A percentile compares a stretch with the other conserved stretches of the same genome.
These are phyloP conservation scores for Chaetoceros tenuissimus DNA, from an alignment of 108 stramenopile species.

Conservation along the genomic window DNA sequence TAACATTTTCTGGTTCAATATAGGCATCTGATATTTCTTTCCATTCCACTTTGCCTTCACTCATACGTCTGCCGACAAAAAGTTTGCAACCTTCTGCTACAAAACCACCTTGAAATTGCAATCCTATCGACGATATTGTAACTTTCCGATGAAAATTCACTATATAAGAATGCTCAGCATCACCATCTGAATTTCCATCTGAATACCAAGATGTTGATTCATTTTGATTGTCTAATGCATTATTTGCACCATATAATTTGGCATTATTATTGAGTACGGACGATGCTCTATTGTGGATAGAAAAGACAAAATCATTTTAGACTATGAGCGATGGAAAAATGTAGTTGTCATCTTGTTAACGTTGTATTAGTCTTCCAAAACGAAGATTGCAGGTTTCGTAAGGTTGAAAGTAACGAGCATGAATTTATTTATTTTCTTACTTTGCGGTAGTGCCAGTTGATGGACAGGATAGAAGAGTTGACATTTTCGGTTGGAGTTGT, in stretches of 20 bases:
- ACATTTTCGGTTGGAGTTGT: too few species aligned
- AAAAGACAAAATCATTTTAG: too few species aligned
- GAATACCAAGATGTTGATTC: constrained; percentile 50
- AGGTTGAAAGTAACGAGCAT: too few species aligned
- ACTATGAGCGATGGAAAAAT: too few species aligned
- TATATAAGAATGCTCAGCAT: constrained; percentile 12
- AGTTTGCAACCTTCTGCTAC: constrained; percentile 18
- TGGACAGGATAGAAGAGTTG: too few species aligned
- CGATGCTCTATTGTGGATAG: too few species aligned
- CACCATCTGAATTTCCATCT: constrained; percentile 21
- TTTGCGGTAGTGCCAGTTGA: too few species aligned
- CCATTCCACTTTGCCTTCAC: constrained; percentile 6
- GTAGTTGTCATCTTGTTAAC: too few species aligned
- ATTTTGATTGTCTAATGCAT: constrained; percentile 37
- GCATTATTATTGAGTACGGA: constrained; percentile 43
- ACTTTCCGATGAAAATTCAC: constrained; percentile 43
- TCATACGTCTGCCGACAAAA: constrained; percentile 1
- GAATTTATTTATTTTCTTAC: too few species aligned
- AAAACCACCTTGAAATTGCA: constrained; percentile 63
- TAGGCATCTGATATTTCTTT: constrained; percentile 6
- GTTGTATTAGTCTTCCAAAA: too few species aligned
- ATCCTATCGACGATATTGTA: constrained; percentile 15
- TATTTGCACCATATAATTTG: constrained; percentile 44
- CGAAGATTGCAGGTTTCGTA: too few species aligned
- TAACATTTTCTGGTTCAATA: constrained; percentile 39